Conservation (phyloP, 306 rosid species). For the Corylus americana region DNA sequence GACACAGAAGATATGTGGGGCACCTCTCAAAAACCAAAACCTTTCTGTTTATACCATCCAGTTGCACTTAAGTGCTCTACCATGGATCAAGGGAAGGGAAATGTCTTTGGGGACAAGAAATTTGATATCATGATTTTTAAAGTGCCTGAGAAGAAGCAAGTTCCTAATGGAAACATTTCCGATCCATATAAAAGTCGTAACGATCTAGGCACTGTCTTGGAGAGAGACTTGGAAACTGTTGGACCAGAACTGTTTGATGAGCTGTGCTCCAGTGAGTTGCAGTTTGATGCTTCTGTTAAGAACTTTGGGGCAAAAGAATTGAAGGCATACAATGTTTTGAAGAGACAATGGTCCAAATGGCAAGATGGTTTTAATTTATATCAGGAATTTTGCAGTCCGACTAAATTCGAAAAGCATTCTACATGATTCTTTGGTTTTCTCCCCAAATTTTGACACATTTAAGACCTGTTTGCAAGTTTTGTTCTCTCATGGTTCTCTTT, state of each 20-base stretch:
- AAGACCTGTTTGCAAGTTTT: not conserved
- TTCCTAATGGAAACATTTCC: conserved; percentile 26
- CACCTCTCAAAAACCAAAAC: conserved; percentile 36
- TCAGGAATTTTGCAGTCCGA: conserved; percentile 34
- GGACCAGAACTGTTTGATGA: conserved; percentile 52
- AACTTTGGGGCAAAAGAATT: conserved; percentile 38
- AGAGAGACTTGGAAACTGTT: conserved; percentile 13
- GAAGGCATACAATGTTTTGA: conserved; percentile 48
- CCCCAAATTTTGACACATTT: not conserved
- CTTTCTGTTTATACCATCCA: conserved; percentile 36
- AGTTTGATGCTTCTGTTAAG: conserved; percentile 41
- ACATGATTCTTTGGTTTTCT: not conserved
- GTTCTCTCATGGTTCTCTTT: not conserved
- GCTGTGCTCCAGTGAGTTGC: conserved; percentile 57
- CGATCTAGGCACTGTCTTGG: too few relatives aligned
- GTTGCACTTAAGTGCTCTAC: conserved; percentile 33
- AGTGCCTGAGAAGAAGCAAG: conserved; percentile 24
- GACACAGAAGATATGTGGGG: conserved; percentile 47
- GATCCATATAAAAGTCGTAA: too few relatives aligned
- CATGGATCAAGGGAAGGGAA: conserved; percentile 19
- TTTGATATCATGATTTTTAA: conserved; percentile 50
- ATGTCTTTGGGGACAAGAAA: conserved; percentile 26
- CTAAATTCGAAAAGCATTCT: conserved; percentile 17
- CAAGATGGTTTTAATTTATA: conserved; percentile 33
- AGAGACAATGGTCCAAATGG: conserved; percentile 63